Conservation (phyloP, 495 filamentous ascomycete species). For the Annulohypoxylon maeteangense region DNA sequence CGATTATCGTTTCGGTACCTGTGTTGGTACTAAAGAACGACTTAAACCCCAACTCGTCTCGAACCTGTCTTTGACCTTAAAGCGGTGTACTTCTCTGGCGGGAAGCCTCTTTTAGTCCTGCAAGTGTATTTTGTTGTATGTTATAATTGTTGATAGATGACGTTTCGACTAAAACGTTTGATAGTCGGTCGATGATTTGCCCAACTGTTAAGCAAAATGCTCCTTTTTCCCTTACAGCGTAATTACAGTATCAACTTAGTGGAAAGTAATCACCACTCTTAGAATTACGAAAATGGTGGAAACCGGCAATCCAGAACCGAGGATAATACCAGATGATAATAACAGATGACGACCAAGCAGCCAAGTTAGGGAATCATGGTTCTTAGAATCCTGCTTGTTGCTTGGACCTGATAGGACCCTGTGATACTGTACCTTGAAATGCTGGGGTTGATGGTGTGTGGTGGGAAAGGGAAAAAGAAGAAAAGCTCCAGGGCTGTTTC, state of each 20-base stretch:
- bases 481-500: conserved; percentile 10
- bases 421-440: neutral
- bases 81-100: conserved; percentile 25
- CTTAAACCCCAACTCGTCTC: conserved; percentile 19
- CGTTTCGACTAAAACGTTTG: conserved; percentile 27
- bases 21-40: conserved; percentile 16
- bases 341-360: conserved; percentile 18
- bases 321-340: conserved; percentile 10
- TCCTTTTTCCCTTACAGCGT: conserved; percentile 1
- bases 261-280: conserved; percentile 15
- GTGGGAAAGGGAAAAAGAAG: conserved; percentile 1
- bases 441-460: conserved; percentile 22
- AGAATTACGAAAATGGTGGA: conserved; percentile 10
- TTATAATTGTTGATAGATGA: conserved; percentile 22
- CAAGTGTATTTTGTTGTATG: neutral
- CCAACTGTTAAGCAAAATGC: conserved; percentile 27
- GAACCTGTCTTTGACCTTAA: conserved; percentile 12
- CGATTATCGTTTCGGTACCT: neutral
- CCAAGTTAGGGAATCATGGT: conserved; percentile 2
- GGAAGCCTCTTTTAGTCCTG: conserved; percentile 1
- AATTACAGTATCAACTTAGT: neutral
- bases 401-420: conserved; percentile 25
- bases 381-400: conserved; percentile 4
- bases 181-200: conserved; percentile 36
- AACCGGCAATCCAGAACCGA: conserved; percentile 5